Evolutionary conservation across 2,329 filamentous ascomycete genomes (phyloP).

Genomic region (Fusarium udum): DNA sequence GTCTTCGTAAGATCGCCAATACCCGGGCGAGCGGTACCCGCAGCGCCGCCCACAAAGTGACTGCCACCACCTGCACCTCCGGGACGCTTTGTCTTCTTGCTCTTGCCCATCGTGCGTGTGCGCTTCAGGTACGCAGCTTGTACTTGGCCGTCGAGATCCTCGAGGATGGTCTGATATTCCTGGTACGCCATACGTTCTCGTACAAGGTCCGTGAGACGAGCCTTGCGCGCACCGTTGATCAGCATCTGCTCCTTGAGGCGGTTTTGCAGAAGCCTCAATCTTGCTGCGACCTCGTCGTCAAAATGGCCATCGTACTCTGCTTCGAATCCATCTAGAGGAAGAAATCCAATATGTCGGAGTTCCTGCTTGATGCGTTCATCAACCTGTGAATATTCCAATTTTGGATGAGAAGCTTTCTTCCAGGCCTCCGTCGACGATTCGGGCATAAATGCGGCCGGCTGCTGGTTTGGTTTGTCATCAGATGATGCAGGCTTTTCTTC

Average conservation of each 20-base stretch:
- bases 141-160: constrained; percentile 94
- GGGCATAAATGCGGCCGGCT: constrained; percentile 81
- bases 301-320: constrained; percentile 89
- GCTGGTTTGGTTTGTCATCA: constrained; percentile 55
- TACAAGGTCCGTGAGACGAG: constrained; percentile 84
- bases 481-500: constrained; percentile 48
- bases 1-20: constrained; percentile 92
- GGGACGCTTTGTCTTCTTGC: constrained; percentile 85
- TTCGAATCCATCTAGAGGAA: constrained; percentile 70
- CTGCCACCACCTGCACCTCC: constrained; percentile 79
- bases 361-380: constrained; percentile 94
- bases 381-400: constrained; percentile 84
- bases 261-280: constrained; percentile 84
- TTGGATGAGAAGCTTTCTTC: constrained; percentile 79
- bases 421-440: constrained; percentile 80
- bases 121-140: constrained; percentile 96
- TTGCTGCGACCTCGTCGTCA: constrained; percentile 93
- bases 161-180: constrained; percentile 95
- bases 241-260: constrained; percentile 85
- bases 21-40: constrained; percentile 74
- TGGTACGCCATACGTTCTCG: constrained; percentile 95
- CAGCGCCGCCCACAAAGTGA: constrained; percentile 66
- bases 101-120: constrained; percentile 92
- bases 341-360: constrained; percentile 87
- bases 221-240: constrained; percentile 89